Evolutionary conservation across 148 eudicot species (phyloP), one percentile per base, ranked within the genome.

Genomic region (Fagopyrum tataricum): DNA sequence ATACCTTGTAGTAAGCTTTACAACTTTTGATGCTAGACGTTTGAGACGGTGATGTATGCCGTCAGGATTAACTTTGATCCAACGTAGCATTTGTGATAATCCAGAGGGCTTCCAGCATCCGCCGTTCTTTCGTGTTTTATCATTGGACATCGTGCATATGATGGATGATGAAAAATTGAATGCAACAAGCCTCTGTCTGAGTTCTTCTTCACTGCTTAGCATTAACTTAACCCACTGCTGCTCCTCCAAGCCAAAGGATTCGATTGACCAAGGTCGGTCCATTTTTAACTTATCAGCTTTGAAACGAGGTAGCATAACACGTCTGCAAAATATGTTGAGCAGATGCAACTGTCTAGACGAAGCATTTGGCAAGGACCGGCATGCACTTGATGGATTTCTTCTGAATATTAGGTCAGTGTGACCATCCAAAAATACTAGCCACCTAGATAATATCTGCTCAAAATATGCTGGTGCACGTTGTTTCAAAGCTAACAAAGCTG

Each of bases 401-500:
- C 47, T 37, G 9, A 76, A 26, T 64, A 85, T 67, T 47, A 70
- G 77, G 31, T 68, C 86, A 74, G 72, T 68, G 47, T 78, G 67
- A 48, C 78, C 73, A 23, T 84, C 81, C 56, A 58, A 53, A 42
- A 78, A 80, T 75, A 74, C 56, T 72, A 91, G 66, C 98, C 93
- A 90, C 75, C 80, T 80, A 15, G 76, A 75, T 47, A 95, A 56
- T 48, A 90, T 44, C 47, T 80, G 80, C 75, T 83, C 82, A 24
- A 84, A 79, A 72, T 83, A 88, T 78, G 78, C 66, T 2, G 90
- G 85, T 37, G 76, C 74, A 43, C 71, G 81, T 47, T 85, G 78
- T 84, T 85, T 88, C 84, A 95, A 91, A 53, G 89, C 90, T 48
- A 78, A 71, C 72, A 85, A 79, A 77, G 93, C 97, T 47, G 88